phyloP scores from a whole-genome alignment of 2,329 filamentous ascomycete genomes.

The Alternaria incomplexa region DNA sequence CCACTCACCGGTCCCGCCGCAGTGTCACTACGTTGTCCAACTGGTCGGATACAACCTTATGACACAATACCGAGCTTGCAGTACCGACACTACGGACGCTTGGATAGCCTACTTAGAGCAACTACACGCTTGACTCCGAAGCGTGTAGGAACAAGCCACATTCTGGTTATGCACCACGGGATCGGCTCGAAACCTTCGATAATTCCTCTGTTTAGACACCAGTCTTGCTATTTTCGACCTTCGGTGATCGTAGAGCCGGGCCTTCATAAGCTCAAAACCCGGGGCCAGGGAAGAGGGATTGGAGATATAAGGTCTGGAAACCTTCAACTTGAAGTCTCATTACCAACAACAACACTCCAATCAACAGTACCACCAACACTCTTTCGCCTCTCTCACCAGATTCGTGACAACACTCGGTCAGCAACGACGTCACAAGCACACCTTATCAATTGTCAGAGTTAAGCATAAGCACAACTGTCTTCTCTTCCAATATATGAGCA shows the following conservation, averaged over 20 bases:
- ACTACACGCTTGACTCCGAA: slow-evolving; percentile 26
- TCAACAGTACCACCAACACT: slow-evolving; percentile 10
- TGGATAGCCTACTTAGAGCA: slow-evolving; percentile 13
- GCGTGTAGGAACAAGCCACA: slow-evolving; percentile 23
- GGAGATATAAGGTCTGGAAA: slow-evolving; percentile 32
- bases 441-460: not conserved
- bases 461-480: slow-evolving; percentile 3
- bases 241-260: slow-evolving; percentile 22
- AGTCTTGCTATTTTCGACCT: slow-evolving; percentile 29
- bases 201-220: slow-evolving; percentile 27
- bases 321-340: slow-evolving; percentile 15
- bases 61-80: slow-evolving; percentile 17
- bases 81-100: slow-evolving; percentile 8
- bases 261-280: slow-evolving; percentile 8
- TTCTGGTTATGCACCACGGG: slow-evolving; percentile 33
- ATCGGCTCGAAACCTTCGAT: slow-evolving; percentile 28
- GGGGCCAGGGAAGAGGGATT: slow-evolving; percentile 14
- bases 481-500: slow-evolving; percentile 29
- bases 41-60: slow-evolving; percentile 18
- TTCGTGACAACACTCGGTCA: not conserved
- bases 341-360: slow-evolving; percentile 7
- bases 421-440: slow-evolving; percentile 6
- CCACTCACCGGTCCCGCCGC: slow-evolving; percentile 26
- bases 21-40: slow-evolving; percentile 24
- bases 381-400: not conserved